These are phyloP conservation scores for Fusarium udum DNA, from an alignment of 2,329 filamentous ascomycete species.

Conservation along the genomic window DNA sequence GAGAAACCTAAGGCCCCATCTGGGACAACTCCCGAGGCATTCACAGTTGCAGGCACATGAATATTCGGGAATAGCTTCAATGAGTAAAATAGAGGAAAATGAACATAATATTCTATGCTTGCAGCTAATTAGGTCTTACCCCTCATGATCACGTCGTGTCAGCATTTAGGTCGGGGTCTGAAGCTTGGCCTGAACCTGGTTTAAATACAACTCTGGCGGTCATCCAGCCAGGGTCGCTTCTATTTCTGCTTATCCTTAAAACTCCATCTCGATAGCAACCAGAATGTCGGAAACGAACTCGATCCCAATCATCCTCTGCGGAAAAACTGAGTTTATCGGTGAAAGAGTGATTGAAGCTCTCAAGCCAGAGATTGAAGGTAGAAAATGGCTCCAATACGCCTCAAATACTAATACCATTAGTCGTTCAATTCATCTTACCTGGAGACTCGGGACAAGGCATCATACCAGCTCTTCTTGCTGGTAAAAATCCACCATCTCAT, in stretches of 20 bases:
- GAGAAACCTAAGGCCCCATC: background rate
- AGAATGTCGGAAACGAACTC: background rate
- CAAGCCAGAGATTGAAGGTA: slow-evolving; percentile 29
- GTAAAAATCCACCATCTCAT: background rate
- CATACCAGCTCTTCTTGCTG: slow-evolving; percentile 2
- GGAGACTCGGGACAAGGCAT: slow-evolving; percentile 20
- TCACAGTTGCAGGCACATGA: background rate
- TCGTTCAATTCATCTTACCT: slow-evolving; percentile 22
- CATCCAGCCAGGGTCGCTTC: background rate
- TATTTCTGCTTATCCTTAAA: background rate
- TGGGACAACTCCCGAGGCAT: background rate
- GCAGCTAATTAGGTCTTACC: background rate
- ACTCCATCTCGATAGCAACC: background rate
- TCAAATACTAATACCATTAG: background rate
- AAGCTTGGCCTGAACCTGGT: background rate
- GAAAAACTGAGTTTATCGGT: slow-evolving; percentile 23
- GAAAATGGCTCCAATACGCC: rapidly evolving
- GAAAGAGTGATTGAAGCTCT: slow-evolving; percentile 9
- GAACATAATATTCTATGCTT: background rate
- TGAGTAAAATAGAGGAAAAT: background rate
- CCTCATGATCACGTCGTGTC: background rate
- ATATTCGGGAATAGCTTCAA: background rate
- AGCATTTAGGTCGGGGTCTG: background rate
- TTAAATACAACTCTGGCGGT: background rate
- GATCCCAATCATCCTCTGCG: slow-evolving; percentile 27